Base-by-base conservation (phyloP, 139 green algal species). In the Monoraphidium neglectum region DNA sequence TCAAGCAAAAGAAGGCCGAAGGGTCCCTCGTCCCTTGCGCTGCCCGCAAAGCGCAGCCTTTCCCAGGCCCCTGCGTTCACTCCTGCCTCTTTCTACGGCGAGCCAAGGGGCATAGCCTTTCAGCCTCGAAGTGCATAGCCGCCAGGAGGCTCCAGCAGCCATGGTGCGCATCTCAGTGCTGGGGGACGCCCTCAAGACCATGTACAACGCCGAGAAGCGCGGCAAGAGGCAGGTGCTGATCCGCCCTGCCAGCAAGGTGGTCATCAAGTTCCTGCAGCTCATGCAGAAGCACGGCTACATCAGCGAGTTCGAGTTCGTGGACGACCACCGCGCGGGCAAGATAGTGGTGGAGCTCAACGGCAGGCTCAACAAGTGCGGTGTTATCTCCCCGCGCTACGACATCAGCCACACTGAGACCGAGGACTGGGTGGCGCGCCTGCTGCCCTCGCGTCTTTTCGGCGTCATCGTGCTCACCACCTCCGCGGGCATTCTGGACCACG, bases 281-380 rank as follows among this genome's bases (percentile, higher is more conserved):
- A 99, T 99, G 96, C 91, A 89, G 83, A 92, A 91, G 85, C 88
- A 98, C 80, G 96, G 96, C 46, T 99, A 99, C 93, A 99, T 99
- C 80, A 91, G 91, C 79, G 97, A 99, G 91, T 99, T 99, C 81
- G 97, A 99, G 86, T 90, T 94, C 37, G 62, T 66, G n/a, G 96
- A 99, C 76, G 97, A 99, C 92, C 95, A 97, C 84, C 88, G 96
- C 49, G 86, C 84, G 0, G 96, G 96, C 77, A 99, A 99, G 90
- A 98, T 99, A 78, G 96, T 99, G 24, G 94, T 99, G 51, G 93
- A 98, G 89, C 89, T 99, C 30, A 99, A 98, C 79, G 96, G 96
- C 32, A 82, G 95, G 62, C 89, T 99, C 60, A 99, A 99, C 93
- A 99, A 99, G 88, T 99, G 95, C 85, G 97, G 97, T 54, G 95